Evolutionary conservation across 139 green algal genomes (phyloP).

Genomic region (Deuterostichococcus epilithicus): DNA sequence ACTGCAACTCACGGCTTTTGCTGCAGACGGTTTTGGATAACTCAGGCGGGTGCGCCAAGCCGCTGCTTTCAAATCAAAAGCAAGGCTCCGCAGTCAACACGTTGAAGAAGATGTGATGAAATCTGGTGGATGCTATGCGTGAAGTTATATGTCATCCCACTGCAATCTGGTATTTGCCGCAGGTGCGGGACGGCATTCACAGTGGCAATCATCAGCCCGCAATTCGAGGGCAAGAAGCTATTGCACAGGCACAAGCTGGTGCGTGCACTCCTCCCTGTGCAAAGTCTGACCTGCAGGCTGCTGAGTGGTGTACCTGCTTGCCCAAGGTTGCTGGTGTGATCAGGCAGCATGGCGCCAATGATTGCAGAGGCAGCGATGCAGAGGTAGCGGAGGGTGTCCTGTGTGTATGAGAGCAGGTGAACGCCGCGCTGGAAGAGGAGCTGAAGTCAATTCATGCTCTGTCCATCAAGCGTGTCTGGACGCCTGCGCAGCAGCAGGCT

Average conservation of each 20-base stretch:
- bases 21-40: slow-evolving; percentile 21
- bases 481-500: slow-evolving; percentile 33
- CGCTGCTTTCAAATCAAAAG: background rate
- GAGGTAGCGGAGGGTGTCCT: too few species aligned
- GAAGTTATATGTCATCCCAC: background rate
- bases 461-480: slow-evolving; percentile 58
- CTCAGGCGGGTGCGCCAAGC: slow-evolving; percentile 10
- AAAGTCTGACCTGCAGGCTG: background rate
- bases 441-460: slow-evolving; percentile 72
- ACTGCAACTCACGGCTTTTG: too few species aligned
- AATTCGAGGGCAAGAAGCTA: slow-evolving; percentile 69
- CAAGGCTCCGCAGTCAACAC: too few species aligned
- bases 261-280: background rate
- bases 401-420: slow-evolving; percentile 34
- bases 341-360: too few species aligned
- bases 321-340: too few species aligned
- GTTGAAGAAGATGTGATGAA: too few species aligned
- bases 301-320: too few species aligned
- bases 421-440: slow-evolving; percentile 56
- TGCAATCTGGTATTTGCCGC: background rate
- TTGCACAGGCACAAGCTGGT: slow-evolving; percentile 68
- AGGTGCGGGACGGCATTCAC: slow-evolving; percentile 72
- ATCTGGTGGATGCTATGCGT: too few species aligned
- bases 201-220: slow-evolving; percentile 53
- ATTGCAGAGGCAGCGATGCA: too few species aligned